A percentile compares a stretch with the other conserved stretches of the same genome.
phyloP scores from a whole-genome alignment of 192 early-diverging fungal species.

The Lobosporangium transversale region DNA sequence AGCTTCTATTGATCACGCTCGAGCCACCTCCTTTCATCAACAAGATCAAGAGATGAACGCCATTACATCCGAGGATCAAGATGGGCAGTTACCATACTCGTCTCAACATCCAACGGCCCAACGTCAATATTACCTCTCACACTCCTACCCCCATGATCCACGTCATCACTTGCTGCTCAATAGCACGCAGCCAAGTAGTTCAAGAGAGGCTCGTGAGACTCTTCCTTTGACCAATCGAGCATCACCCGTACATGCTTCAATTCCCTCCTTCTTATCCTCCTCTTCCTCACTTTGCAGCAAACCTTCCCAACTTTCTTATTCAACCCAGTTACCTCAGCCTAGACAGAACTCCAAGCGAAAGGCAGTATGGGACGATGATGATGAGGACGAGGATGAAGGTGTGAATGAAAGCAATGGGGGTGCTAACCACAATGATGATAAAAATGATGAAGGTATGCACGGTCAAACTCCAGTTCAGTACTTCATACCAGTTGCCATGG shows the following conservation, averaged over 20 bases:
- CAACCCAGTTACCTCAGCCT: no score
- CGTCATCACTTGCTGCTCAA: constrained; percentile 15
- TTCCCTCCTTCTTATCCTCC: not conserved
- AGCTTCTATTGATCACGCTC: constrained; percentile 37
- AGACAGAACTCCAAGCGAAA: constrained; percentile 19
- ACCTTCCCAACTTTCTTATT: no score
- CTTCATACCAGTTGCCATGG: constrained; percentile 23
- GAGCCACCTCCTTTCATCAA: constrained; percentile 40
- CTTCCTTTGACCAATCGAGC: constrained; percentile 11
- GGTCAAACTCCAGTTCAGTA: constrained; percentile 20
- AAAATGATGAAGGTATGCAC: not conserved
- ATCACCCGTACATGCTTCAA: not conserved
- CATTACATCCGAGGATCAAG: constrained; percentile 2
- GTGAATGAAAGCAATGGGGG: not conserved
- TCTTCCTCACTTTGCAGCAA: no score
- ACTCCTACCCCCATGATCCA: constrained; percentile 38
- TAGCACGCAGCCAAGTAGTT: constrained; percentile 16
- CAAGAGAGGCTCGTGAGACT: constrained; percentile 32
- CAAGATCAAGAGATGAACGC: constrained; percentile 4
- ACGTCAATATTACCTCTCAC: constrained; percentile 28
- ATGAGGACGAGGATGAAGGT: constrained; percentile 1
- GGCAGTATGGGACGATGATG: constrained; percentile 33
- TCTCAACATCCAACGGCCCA: not conserved
- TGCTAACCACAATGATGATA: not conserved
- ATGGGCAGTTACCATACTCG: not conserved